Evolutionary conservation across 306 rosid genomes (phyloP), one percentile per base, ranked within the genome.

Genomic region (Adenanthera pavonina): DNA sequence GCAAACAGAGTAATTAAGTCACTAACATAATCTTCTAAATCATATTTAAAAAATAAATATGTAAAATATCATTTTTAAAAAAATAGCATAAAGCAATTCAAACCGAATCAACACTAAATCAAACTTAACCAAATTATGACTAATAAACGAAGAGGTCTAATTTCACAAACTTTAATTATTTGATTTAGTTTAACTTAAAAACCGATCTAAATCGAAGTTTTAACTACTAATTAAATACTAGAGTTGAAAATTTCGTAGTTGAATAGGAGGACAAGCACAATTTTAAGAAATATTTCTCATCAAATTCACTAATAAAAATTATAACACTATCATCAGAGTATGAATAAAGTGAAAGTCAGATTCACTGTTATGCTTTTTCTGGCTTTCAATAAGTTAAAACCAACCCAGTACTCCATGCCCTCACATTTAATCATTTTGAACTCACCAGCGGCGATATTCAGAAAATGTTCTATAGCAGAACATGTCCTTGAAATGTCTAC

Each of bases 401-500:
- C 69, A 69, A 19, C 51, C 52, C 47, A 81, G 40, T 67, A 71
- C 17, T 57, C 19, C 41, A 14, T 38, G 53, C 41, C 19, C 41
- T 78, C 38, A 44, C 74, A 11, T 20, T 44, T 20, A 25, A 69
- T 46, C 38, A 69, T 44, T 49, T 46, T 46, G 56, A 25, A 10
- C 56, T 44, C 40, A 46, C 8, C 20, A 59, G 54, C 19, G 49
- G n/a, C 10, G 60, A 81, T 41, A 57, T 41, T 66, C 47, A 66
- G 25, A 72, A 35, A 66, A 35, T 14, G 2, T 76, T 62, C 56
- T 20, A 13, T 64, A 2, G 71, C n/a, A 59, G n/a, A 77, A 41
- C 69, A 81, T 65, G 72, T 3, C 75, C 72, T 66, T 65, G 73
- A 54, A 74, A 57, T 40, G n/a, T 17, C 25, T 25, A 34, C 36